Conservation (phyloP, 768 basidiomycete species). For the Rubroboletus pulcherrimus region DNA sequence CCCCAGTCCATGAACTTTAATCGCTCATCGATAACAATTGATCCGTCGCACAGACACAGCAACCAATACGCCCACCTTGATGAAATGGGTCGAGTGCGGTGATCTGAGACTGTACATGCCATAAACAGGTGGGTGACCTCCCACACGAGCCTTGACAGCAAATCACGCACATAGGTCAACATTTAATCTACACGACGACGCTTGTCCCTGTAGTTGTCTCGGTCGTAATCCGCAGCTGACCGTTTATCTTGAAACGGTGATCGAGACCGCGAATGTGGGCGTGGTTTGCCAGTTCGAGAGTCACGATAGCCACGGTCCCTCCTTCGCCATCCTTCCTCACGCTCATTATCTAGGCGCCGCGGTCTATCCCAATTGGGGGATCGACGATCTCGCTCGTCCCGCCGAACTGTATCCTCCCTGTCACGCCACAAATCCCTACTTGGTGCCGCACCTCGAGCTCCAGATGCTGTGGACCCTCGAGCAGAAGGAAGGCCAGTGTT, state of each 20-base stretch:
- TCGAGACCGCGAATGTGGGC: slow-evolving; percentile 32
- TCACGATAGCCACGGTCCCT: slow-evolving; percentile 17
- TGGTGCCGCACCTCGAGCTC: slow-evolving; percentile 33
- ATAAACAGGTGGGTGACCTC: background rate
- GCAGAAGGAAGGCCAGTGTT: slow-evolving; percentile 39
- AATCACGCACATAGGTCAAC: slow-evolving; percentile 4
- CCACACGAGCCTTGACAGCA: background rate
- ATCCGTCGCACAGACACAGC: slow-evolving; percentile 1
- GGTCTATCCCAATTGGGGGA: slow-evolving; percentile 23
- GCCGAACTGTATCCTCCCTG: slow-evolving; percentile 18
- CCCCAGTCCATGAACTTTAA: background rate
- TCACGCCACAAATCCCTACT: slow-evolving; percentile 37
- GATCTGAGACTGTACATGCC: slow-evolving; percentile 1
- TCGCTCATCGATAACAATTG: slow-evolving; percentile 20
- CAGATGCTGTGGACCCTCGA: slow-evolving; percentile 25
- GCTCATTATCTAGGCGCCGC: slow-evolving; percentile 22
- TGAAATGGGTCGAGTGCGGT: slow-evolving; percentile 12
- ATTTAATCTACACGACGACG: slow-evolving; percentile 54
- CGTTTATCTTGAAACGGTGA: slow-evolving; percentile 30
- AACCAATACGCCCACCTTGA: background rate
- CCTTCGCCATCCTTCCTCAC: slow-evolving; percentile 16
- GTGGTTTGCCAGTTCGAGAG: slow-evolving; percentile 18
- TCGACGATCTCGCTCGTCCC: slow-evolving; percentile 22
- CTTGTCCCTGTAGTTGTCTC: slow-evolving; percentile 43
- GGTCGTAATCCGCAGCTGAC: slow-evolving; percentile 27